These are phyloP conservation scores for Viola odorata DNA, from an alignment of 345 rosid species.

Conservation along the genomic window DNA sequence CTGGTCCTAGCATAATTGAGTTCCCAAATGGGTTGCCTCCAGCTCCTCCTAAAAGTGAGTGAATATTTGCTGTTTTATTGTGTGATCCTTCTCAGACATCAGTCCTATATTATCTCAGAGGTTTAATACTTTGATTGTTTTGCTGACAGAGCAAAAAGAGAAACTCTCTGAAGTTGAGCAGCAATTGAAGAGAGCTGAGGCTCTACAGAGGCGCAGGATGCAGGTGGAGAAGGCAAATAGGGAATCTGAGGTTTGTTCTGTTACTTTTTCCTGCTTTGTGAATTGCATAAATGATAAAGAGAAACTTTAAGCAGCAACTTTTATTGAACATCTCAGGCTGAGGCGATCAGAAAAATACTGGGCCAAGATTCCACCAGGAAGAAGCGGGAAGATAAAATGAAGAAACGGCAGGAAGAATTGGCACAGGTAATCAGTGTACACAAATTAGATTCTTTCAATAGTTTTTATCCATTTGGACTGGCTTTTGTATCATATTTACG, in stretches of 20 bases:
- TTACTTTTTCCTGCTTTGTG: background rate
- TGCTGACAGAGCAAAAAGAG: conserved; percentile 21
- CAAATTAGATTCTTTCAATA: too few relatives aligned
- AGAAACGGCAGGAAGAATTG: conserved; percentile 26
- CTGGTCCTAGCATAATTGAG: conserved; percentile 16
- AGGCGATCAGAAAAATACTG: conserved; percentile 26
- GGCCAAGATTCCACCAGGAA: conserved; percentile 28
- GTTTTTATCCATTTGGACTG: too few relatives aligned
- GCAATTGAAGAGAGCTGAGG: conserved; percentile 26
- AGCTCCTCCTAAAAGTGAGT: conserved; percentile 26
- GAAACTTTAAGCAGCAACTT: background rate
- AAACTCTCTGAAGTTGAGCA: conserved; percentile 22
- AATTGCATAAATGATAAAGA: background rate
- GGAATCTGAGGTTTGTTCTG: conserved; percentile 25
- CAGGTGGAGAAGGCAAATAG: conserved; percentile 27
- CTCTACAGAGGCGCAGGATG: conserved; percentile 31
- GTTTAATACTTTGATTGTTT: background rate
- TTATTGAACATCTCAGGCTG: conserved; percentile 12
- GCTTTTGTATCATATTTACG: background rate
- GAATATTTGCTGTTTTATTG: background rate
- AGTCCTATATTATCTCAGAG: background rate
- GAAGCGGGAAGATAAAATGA: conserved; percentile 25
- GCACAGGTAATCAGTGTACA: conserved; percentile 9
- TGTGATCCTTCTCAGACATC: background rate
- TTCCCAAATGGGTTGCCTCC: conserved; percentile 29